Evolutionary conservation across 1,284 basidiomycete genomes (phyloP).

Genomic region (Ustilago vetiveriae): DNA sequence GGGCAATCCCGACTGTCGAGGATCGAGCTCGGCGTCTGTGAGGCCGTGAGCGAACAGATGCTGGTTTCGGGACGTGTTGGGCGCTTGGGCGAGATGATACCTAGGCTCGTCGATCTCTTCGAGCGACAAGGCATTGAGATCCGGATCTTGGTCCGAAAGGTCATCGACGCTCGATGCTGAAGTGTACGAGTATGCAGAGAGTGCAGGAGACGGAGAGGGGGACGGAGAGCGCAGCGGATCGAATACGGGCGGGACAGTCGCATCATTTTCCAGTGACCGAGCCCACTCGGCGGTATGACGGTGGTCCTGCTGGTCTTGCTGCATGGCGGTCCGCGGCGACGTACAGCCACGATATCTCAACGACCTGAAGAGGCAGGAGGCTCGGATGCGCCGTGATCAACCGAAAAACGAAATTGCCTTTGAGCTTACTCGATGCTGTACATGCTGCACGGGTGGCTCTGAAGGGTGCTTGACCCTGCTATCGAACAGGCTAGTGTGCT

Average conservation of each 20-base stretch:
- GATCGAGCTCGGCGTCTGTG: constrained; percentile 17
- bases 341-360: not conserved
- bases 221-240: constrained; percentile 34
- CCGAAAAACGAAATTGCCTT: not conserved
- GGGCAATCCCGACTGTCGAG: constrained; percentile 16
- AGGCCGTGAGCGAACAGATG: not conserved
- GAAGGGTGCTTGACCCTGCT: no score
- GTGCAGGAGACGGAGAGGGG: constrained; percentile 45
- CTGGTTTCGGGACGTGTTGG: not conserved
- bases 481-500: no score
- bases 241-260: constrained; percentile 13
- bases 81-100: constrained; percentile 18
- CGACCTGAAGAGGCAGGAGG: not conserved
- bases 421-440: not conserved
- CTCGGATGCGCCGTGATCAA: not conserved
- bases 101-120: constrained; percentile 49
- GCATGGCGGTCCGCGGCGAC: not conserved
- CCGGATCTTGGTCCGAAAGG: constrained; percentile 40
- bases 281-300: constrained; percentile 9
- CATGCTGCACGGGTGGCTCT: constrained; percentile 1
- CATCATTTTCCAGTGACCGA: constrained; percentile 9
- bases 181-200: constrained; percentile 50
- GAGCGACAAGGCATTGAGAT: constrained; percentile 42
- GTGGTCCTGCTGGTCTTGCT: constrained; percentile 13
- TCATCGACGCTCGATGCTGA: constrained; percentile 36